Conservation (phyloP, 306 rosid genomes). For the Cucurbita ficifolia region DNA sequence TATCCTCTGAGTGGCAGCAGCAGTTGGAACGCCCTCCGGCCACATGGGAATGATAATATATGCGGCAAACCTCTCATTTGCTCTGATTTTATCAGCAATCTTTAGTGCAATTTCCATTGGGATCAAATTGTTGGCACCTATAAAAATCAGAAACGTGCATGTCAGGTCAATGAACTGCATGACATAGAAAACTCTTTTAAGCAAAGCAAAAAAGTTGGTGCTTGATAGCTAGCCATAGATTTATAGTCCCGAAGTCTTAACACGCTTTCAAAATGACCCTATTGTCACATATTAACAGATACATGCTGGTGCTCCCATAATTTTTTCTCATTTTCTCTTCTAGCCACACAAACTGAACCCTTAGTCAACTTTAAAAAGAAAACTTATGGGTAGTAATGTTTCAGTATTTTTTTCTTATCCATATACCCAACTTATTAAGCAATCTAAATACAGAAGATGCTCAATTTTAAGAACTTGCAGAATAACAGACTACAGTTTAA, state of each 20-base stretch:
- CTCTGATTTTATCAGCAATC: constrained; percentile 79
- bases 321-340: background rate
- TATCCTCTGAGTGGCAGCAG: constrained; percentile 82
- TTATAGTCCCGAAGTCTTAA: background rate
- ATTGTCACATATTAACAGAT: too few relatives aligned
- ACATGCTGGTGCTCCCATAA: background rate
- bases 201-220: background rate
- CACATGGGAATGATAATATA: constrained; percentile 97
- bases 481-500: background rate
- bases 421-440: background rate
- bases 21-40: constrained; percentile 98
- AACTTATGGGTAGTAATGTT: background rate
- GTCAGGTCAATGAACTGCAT: background rate
- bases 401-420: background rate
- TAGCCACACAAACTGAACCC: background rate
- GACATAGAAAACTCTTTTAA: background rate
- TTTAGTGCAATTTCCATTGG: constrained; percentile 96
- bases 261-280: too few relatives aligned
- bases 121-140: constrained; percentile 95
- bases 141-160: constrained; percentile 3
- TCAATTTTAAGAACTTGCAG: background rate
- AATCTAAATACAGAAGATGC: background rate
- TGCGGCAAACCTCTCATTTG: constrained; percentile 80
- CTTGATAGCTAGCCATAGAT: background rate
- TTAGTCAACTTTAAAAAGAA: background rate